Evolutionary conservation across 2,329 filamentous ascomycete species (phyloP).

Genomic region (Onygenales sp.): DNA sequence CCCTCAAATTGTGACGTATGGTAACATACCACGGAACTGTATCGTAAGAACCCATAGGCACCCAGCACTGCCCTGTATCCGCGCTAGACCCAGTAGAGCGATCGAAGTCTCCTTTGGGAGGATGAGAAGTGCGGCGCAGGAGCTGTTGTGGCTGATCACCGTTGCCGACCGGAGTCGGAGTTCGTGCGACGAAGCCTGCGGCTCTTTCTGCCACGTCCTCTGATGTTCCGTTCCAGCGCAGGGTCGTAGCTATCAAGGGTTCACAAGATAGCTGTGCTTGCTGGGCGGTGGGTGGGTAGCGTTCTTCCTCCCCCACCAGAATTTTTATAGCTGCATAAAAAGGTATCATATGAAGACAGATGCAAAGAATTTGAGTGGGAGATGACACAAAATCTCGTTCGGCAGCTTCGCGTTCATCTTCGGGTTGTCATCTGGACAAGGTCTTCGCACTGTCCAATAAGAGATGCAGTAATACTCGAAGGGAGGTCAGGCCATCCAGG

Average conservation of each 20-base stretch:
- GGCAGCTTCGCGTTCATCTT: neutral
- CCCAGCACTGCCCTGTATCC: neutral
- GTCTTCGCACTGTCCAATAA: conserved; percentile 5
- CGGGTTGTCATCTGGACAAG: conserved; percentile 1
- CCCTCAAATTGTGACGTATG: neutral
- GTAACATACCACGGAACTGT: neutral
- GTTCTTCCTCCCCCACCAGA: neutral
- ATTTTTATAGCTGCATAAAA: neutral
- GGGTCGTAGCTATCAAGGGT: no score
- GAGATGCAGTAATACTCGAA: neutral
- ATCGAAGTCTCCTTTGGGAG: neutral
- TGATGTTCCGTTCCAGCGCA: neutral
- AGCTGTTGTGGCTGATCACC: neutral
- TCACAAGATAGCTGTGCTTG: neutral
- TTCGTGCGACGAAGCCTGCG: neutral
- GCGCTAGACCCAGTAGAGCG: neutral
- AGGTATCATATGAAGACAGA: neutral
- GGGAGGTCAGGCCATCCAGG: neutral
- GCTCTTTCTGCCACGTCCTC: neutral
- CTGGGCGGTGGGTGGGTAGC: neutral
- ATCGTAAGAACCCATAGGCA: neutral
- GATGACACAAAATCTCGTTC: neutral
- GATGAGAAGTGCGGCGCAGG: neutral
- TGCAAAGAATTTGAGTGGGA: neutral
- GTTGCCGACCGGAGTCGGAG: neutral